Conservation (phyloP, 768 basidiomycete species). For the Mycena venus region DNA sequence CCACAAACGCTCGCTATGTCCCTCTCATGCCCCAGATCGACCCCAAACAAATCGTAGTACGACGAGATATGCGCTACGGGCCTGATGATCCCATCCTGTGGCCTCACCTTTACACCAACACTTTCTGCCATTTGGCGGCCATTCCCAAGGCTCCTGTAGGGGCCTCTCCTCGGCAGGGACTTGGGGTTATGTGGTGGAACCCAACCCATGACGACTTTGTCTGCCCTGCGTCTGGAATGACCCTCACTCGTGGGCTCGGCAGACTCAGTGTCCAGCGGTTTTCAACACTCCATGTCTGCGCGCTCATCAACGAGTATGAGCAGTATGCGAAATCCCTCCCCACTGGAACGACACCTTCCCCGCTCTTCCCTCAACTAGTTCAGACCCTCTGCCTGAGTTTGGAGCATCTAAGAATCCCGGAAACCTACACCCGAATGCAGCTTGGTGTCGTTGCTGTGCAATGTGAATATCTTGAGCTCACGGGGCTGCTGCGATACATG, state of each 20-base stretch:
- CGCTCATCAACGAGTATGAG: constrained; percentile 1
- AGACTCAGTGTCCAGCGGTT: neutral
- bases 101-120: no score
- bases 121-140: neutral
- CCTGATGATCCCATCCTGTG: no score
- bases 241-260: no score
- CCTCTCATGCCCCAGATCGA: constrained; percentile 5
- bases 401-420: no score
- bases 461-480: no score
- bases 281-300: neutral
- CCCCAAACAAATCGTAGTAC: neutral
- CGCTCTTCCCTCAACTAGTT: no score
- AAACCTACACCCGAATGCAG: no score
- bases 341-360: constrained; percentile 1
- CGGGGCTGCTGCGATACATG: no score
- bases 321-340: constrained; percentile 5
- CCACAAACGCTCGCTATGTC: constrained; percentile 1
- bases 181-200: constrained; percentile 8
- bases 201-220: neutral
- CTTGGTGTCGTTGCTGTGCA: no score
- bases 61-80: neutral
- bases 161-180: neutral
- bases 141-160: neutral
- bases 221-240: constrained; percentile 9
- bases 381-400: no score